Conservation (phyloP, 1,284 basidiomycete genomes). For the Trichosporon coremiiforme region DNA sequence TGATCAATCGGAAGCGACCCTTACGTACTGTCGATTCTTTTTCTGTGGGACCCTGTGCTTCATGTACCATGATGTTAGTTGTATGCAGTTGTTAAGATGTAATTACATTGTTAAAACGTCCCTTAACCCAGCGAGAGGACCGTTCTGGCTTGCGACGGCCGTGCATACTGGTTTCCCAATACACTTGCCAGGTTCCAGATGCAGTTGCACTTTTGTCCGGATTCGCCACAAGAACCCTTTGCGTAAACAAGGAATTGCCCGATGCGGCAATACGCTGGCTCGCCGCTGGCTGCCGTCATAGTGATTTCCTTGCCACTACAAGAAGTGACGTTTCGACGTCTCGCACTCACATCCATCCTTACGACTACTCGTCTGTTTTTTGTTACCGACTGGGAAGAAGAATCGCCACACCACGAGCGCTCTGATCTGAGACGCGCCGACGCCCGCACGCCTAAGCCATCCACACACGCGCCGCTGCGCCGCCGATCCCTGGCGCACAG, state of each 20-base stretch:
- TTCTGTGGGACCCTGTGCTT: not conserved
- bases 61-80: not conserved
- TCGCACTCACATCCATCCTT: not conserved
- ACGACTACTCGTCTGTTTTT: not conserved
- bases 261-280: slow-evolving; percentile 4
- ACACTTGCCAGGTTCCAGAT: too few species aligned
- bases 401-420: not conserved
- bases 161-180: too few species aligned
- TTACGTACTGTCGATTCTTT: not conserved
- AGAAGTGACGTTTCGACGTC: slow-evolving; percentile 6
- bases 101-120: too few species aligned
- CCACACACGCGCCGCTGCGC: too few species aligned
- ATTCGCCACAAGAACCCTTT: not conserved
- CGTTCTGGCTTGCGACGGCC: too few species aligned
- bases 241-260: slow-evolving; percentile 17
- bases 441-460: slow-evolving; percentile 7
- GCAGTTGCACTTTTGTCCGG: not conserved
- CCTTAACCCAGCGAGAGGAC: too few species aligned
- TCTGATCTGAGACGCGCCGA: not conserved
- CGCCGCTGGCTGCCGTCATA: not conserved
- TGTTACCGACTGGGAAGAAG: not conserved
- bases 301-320: slow-evolving; percentile 4
- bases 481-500: too few species aligned
- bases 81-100: too few species aligned
- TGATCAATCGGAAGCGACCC: not conserved